Conservation (phyloP, 176 grass and related monocot genomes). For the Poa pratensis region DNA sequence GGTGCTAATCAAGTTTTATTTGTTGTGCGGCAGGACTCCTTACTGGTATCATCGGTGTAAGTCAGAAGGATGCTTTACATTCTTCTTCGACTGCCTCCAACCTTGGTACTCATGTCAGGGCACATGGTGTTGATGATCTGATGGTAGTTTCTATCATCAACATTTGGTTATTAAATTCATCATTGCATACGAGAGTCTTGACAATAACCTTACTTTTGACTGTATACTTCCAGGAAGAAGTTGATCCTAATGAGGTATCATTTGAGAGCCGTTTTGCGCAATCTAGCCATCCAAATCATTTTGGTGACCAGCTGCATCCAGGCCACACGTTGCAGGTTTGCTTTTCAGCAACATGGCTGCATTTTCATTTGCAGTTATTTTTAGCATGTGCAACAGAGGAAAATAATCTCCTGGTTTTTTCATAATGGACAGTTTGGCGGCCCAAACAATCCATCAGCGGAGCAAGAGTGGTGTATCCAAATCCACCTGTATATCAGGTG, state of each 20-base stretch:
- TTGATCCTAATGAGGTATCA: conserved; percentile 70
- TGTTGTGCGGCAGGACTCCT: conserved; percentile 47
- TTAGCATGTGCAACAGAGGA: background rate
- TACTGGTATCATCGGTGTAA: conserved; percentile 50
- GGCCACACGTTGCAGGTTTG: conserved; percentile 64
- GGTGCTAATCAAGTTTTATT: conserved; percentile 34
- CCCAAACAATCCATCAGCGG: conserved; percentile 50
- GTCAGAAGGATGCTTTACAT: conserved; percentile 61
- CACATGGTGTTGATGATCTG: conserved; percentile 66
- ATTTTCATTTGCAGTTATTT: conserved; percentile 30
- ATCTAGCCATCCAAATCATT: conserved; percentile 56
- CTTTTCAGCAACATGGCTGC: conserved; percentile 7
- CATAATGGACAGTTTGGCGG: conserved; percentile 68
- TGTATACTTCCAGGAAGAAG: conserved; percentile 65
- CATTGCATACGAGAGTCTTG: background rate
- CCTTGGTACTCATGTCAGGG: conserved; percentile 64
- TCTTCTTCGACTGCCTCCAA: conserved; percentile 68
- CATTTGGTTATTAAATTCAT: conserved; percentile 22
- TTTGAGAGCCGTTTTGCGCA: conserved; percentile 72
- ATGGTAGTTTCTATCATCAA: conserved; percentile 51
- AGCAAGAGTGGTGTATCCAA: conserved; percentile 62
- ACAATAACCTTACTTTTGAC: conserved; percentile 31
- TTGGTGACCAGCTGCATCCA: conserved; percentile 58
- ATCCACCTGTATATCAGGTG: conserved; percentile 62
- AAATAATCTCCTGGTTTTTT: conserved; percentile 40